A percentile compares a stretch with the other conserved stretches of the same genome.
phyloP scores from a whole-genome alignment of 2,329 filamentous ascomycete species.

The Elsinoe arachidis region DNA sequence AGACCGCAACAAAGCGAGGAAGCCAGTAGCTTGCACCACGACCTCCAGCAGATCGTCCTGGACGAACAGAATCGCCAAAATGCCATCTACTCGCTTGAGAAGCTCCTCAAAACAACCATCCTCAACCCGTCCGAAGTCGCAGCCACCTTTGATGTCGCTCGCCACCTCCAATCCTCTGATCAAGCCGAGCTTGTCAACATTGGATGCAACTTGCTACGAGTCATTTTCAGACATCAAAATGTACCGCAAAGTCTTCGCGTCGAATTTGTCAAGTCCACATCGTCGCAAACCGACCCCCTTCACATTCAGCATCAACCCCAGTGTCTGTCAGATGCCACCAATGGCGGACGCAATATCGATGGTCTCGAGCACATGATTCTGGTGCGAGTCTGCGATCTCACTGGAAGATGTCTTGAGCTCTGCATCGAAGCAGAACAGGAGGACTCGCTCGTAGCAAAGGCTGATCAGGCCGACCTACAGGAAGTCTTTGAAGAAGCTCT shows the following conservation, averaged over 20 bases:
- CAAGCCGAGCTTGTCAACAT: not conserved
- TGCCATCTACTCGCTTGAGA: not conserved
- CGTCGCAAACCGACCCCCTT: not conserved
- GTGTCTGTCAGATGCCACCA: not conserved
- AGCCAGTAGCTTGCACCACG: not conserved
- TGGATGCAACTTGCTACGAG: conserved; percentile 2
- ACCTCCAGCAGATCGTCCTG: not conserved
- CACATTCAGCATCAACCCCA: not conserved
- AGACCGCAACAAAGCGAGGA: not conserved
- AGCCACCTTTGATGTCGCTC: not conserved
- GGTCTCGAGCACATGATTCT: conserved; percentile 8
- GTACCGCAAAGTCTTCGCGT: conserved; percentile 11
- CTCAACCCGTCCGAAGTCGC: conserved; percentile 5
- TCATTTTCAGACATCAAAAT: not conserved
- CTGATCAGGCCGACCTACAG: not conserved
- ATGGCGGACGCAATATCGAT: conserved; percentile 9
- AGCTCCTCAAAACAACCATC: not conserved
- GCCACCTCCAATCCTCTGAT: not conserved
- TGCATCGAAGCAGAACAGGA: not conserved
- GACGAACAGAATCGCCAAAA: not conserved
- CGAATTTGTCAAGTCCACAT: not conserved
- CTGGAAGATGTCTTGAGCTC: not conserved
- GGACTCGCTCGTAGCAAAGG: not conserved
- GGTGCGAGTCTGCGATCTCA: not conserved
- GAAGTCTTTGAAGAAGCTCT: not conserved